A percentile compares a stretch with the other conserved stretches of the same genome.
Conservation (phyloP, 306 rosid species). For the Dalbergia cultrata region DNA sequence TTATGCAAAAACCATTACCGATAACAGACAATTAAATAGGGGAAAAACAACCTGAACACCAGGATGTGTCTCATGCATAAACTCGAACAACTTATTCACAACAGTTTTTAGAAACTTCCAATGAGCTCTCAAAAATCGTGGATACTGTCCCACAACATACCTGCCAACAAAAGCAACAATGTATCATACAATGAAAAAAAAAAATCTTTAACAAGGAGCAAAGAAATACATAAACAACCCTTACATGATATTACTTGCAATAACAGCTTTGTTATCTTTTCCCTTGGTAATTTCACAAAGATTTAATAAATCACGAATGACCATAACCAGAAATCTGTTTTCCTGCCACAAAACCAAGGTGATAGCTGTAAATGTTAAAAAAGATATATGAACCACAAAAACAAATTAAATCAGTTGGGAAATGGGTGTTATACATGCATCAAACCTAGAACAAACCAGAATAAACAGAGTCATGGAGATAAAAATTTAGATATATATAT, state of each 20-base stretch:
- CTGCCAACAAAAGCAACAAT: slow-evolving; percentile 54
- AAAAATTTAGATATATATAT: too few relatives aligned
- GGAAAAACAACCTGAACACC: slow-evolving; percentile 85
- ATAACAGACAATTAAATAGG: slow-evolving; percentile 27
- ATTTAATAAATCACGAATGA: slow-evolving; percentile 93
- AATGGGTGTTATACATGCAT: not conserved
- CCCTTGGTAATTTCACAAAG: slow-evolving; percentile 96
- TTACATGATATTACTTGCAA: slow-evolving; percentile 98
- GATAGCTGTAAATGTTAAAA: slow-evolving; percentile 17
- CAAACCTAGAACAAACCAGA: not conserved
- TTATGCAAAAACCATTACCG: not conserved
- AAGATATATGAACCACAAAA: not conserved
- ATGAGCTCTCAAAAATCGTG: slow-evolving; percentile 96
- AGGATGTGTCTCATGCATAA: slow-evolving; percentile 99
- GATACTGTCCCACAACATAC: slow-evolving; percentile 99
- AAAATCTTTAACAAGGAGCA: slow-evolving; percentile 4
- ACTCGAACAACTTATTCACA: slow-evolving; percentile 95
- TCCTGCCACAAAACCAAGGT: slow-evolving; percentile 68
- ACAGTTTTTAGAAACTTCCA: slow-evolving; percentile 98
- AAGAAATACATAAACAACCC: slow-evolving; percentile 32
- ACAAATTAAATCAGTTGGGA: slow-evolving; percentile 4
- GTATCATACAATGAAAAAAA: slow-evolving; percentile 5
- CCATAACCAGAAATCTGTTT: slow-evolving; percentile 99
- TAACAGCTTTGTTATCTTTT: slow-evolving; percentile 98
- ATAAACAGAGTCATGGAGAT: not conserved